A percentile compares a stretch with the other conserved stretches of the same genome.
phyloP scores from a whole-genome alignment of 1,284 basidiomycete species.

The Cryptococcus floricola region DNA sequence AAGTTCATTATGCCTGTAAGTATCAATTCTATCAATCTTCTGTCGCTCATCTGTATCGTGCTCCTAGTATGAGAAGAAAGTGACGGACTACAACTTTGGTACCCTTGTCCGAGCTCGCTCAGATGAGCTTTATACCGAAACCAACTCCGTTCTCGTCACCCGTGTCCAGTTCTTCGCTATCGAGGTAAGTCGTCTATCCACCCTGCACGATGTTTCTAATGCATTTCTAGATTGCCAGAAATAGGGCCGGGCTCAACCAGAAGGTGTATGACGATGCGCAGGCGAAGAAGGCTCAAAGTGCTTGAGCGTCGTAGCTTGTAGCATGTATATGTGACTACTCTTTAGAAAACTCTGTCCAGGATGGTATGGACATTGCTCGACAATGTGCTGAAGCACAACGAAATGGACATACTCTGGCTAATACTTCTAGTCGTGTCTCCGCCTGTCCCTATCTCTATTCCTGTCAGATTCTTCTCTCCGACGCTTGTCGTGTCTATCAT shows the following conservation, averaged over 20 bases:
- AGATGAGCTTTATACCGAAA: slow-evolving; percentile 79
- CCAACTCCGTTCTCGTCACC: slow-evolving; percentile 90
- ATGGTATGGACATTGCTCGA: neutral
- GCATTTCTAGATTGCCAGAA: slow-evolving; percentile 71
- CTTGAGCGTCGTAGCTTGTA: neutral
- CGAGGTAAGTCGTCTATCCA: slow-evolving; percentile 57
- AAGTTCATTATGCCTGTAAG: slow-evolving; percentile 78
- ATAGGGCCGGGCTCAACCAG: slow-evolving; percentile 88
- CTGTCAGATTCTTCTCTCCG: slow-evolving; percentile 14
- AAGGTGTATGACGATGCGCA: slow-evolving; percentile 71
- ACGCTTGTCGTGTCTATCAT: slow-evolving; percentile 1
- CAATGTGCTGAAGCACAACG: neutral
- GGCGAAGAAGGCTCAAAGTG: slow-evolving; percentile 47
- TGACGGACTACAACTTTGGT: slow-evolving; percentile 96
- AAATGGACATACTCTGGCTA: neutral
- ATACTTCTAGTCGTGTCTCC: neutral
- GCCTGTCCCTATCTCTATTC: slow-evolving; percentile 11
- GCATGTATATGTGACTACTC: neutral
- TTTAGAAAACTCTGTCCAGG: neutral
- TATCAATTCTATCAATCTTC: slow-evolving; percentile 9
- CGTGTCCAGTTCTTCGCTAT: slow-evolving; percentile 77
- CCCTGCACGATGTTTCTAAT: neutral
- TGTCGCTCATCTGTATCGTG: neutral
- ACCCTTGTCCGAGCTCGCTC: slow-evolving; percentile 84
- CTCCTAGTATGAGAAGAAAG: slow-evolving; percentile 66